phyloP scores from a whole-genome alignment of 1,139 yeast species.

The Nakaseomyces sp. region DNA sequence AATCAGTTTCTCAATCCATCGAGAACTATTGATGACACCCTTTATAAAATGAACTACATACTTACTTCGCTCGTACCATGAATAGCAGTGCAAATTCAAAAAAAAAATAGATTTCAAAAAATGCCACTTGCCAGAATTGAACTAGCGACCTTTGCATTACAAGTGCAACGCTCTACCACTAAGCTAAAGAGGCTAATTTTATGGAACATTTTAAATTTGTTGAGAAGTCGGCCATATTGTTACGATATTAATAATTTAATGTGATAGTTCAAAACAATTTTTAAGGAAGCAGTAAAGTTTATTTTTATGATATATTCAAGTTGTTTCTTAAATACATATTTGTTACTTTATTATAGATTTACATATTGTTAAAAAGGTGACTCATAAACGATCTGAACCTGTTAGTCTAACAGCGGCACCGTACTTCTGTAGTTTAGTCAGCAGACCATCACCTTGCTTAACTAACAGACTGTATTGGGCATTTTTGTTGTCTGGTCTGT shows the following conservation, averaged over 20 bases:
- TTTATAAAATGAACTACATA: too few species aligned
- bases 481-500: conserved; percentile 92
- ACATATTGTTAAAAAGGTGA: not conserved
- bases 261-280: not conserved
- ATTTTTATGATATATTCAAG: not conserved
- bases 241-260: not conserved
- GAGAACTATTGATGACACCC: too few species aligned
- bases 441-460: conserved; percentile 84
- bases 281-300: too few species aligned
- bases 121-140: conserved; percentile 88
- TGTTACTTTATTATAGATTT: not conserved
- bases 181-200: conserved; percentile 63
- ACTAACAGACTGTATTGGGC: conserved; percentile 83
- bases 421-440: conserved; percentile 91
- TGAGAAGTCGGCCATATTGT: not conserved
- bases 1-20: too few species aligned
- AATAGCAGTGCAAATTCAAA: too few species aligned
- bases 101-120: conserved; percentile 12
- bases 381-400: conserved; percentile 66
- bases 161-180: conserved; percentile 95
- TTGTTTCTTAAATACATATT: not conserved
- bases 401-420: conserved; percentile 95
- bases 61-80: too few species aligned
- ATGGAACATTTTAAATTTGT: not conserved
- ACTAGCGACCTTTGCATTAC: conserved; percentile 94